Evolutionary conservation across 768 basidiomycete species (phyloP).

Genomic region (Clathrus columnatus): DNA sequence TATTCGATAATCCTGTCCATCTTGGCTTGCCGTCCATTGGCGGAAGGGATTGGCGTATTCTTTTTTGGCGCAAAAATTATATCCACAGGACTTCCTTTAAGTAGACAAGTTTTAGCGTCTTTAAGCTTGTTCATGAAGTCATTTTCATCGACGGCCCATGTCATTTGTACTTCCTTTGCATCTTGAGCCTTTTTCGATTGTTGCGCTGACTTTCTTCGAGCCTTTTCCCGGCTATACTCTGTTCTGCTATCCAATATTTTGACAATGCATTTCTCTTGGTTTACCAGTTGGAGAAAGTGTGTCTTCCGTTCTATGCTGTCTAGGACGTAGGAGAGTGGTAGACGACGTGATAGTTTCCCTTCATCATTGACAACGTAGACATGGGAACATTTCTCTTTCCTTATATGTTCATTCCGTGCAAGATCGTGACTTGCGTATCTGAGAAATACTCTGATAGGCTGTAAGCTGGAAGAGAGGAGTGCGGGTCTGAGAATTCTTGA

Average conservation of each 20-base stretch:
- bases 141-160: conserved; percentile 51
- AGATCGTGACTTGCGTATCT: not conserved
- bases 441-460: too few relatives aligned
- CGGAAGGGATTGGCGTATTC: conserved; percentile 25
- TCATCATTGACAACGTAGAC: conserved; percentile 22
- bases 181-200: conserved; percentile 20
- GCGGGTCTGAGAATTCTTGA: too few relatives aligned
- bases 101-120: conserved; percentile 48
- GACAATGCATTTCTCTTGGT: conserved; percentile 43
- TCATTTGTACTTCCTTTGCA: conserved; percentile 63
- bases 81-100: conserved; percentile 49
- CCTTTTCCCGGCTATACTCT: conserved; percentile 27
- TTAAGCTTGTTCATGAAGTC: conserved; percentile 62
- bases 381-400: not conserved
- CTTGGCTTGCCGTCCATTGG: conserved; percentile 34
- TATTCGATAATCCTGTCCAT: conserved; percentile 33
- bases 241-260: conserved; percentile 40
- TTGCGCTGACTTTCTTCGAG: conserved; percentile 20
- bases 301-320: conserved; percentile 31
- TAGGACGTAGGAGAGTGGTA: conserved; percentile 37
- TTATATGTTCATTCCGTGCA: conserved; percentile 3
- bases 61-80: conserved; percentile 48
- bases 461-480: too few relatives aligned
- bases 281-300: conserved; percentile 48
- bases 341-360: conserved; percentile 27